Conservation (phyloP, 441 rosid genomes). For the Aquilaria agallochum region DNA sequence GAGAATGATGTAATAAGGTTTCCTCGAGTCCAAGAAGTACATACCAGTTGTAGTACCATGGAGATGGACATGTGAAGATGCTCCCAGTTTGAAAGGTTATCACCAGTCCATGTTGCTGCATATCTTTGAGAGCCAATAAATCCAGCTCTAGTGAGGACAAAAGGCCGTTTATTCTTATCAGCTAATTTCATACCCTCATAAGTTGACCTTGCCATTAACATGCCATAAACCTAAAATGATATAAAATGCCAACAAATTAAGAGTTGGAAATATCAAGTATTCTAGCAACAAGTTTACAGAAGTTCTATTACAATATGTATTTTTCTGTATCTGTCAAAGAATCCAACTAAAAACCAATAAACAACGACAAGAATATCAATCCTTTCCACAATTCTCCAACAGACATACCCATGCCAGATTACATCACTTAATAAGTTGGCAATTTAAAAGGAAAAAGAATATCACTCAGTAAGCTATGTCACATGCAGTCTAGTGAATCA, state of each 20-base stretch:
- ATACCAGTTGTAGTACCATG: slow-evolving; percentile 96
- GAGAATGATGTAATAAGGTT: no score
- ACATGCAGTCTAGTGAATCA: no score
- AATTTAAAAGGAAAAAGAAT: no score
- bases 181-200: slow-evolving; percentile 85
- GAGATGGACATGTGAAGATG: slow-evolving; percentile 89
- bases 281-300: no score
- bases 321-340: no score
- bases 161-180: slow-evolving; percentile 73
- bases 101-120: slow-evolving; percentile 99
- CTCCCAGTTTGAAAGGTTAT: slow-evolving; percentile 94
- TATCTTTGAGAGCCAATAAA: slow-evolving; percentile 87
- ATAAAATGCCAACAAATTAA: slow-evolving; percentile 8
- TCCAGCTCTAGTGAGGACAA: slow-evolving; percentile 97
- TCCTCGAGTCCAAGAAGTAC: slow-evolving; percentile 16
- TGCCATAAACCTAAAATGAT: slow-evolving; percentile 72
- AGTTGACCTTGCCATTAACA: slow-evolving; percentile 94
- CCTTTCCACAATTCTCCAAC: not conserved
- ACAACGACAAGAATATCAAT: not conserved
- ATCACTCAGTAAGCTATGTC: no score
- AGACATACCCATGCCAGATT: no score
- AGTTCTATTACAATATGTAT: no score
- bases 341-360: no score
- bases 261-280: slow-evolving; percentile 5
- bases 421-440: no score